A percentile compares a stretch with the other conserved stretches of the same genome.
phyloP scores from a whole-genome alignment of 1,284 basidiomycete species.

The Austroboletus olivaceoglutinosus region DNA sequence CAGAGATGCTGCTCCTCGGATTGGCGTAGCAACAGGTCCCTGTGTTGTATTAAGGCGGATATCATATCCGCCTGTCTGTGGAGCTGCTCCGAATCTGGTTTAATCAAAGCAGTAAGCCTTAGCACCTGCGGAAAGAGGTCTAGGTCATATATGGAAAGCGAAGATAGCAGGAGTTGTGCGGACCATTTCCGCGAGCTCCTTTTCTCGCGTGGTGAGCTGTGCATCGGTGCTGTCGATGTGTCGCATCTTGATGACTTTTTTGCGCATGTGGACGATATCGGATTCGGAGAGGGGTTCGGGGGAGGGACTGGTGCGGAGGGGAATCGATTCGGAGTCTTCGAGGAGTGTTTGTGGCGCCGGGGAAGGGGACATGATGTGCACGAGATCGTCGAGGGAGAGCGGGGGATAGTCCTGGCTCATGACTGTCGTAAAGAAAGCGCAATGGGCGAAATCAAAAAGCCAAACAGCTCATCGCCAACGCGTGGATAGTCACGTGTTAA shows the following conservation, averaged over 20 bases:
- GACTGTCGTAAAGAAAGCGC: slow-evolving; percentile 1
- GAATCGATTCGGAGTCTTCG: slow-evolving; percentile 20
- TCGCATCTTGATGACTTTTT: slow-evolving; percentile 17
- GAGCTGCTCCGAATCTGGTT: slow-evolving; percentile 48
- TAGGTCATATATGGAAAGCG: slow-evolving; percentile 1
- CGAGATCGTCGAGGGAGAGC: slow-evolving; percentile 42
- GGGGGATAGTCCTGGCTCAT: slow-evolving; percentile 35
- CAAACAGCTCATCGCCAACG: slow-evolving; percentile 26
- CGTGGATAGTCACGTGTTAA: slow-evolving; percentile 30
- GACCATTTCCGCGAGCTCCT: slow-evolving; percentile 61
- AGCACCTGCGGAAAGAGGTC: slow-evolving; percentile 42
- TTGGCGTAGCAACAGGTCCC: slow-evolving; percentile 53
- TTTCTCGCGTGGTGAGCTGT: slow-evolving; percentile 39
- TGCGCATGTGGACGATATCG: slow-evolving; percentile 27
- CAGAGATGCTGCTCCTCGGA: slow-evolving; percentile 53
- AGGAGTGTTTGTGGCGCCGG: slow-evolving; percentile 29
- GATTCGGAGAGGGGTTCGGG: slow-evolving; percentile 24
- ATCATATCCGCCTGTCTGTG: slow-evolving; percentile 61
- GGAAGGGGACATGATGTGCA: slow-evolving; percentile 42
- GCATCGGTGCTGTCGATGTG: background rate
- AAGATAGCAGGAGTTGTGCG: slow-evolving; percentile 18
- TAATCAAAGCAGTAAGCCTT: slow-evolving; percentile 42
- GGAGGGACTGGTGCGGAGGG: slow-evolving; percentile 15
- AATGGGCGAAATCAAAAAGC: slow-evolving; percentile 33
- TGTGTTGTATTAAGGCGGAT: slow-evolving; percentile 50